Evolutionary conservation across 2,329 filamentous ascomycete genomes (phyloP).

Genomic region (Orbilia ellipsospora): DNA sequence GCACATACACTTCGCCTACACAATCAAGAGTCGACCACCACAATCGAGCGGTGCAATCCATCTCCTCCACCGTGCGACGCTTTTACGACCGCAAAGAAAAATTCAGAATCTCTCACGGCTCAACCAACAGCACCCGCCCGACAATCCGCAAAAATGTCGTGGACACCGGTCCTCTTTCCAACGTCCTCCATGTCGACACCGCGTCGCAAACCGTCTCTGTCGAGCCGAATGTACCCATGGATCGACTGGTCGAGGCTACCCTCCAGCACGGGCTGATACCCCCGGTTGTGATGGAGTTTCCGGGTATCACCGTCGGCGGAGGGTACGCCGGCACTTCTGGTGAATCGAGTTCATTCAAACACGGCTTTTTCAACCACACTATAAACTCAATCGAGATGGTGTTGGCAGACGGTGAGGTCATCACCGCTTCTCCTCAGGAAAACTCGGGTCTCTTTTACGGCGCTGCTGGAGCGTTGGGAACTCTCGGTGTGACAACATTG

Average conservation of each 20-base stretch:
- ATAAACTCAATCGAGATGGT: conserved; percentile 73
- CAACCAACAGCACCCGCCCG: conserved; percentile 68
- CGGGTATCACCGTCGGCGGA: conserved; percentile 75
- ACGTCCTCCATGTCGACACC: conserved; percentile 65
- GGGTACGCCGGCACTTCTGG: conserved; percentile 75
- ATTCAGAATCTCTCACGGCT: conserved; percentile 70
- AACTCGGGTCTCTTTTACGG: conserved; percentile 70
- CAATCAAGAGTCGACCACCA: conserved; percentile 29
- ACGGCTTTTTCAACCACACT: conserved; percentile 74
- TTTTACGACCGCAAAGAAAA: conserved; percentile 45
- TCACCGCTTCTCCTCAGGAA: conserved; percentile 65
- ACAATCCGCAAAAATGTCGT: conserved; percentile 64
- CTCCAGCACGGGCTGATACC: conserved; percentile 69
- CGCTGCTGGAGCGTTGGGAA: conserved; percentile 71
- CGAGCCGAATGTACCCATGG: conserved; percentile 78
- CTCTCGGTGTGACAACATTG: conserved; percentile 71
- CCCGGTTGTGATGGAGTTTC: conserved; percentile 77
- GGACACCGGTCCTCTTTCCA: conserved; percentile 65
- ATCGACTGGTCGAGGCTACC: conserved; percentile 71
- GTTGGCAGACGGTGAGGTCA: conserved; percentile 69
- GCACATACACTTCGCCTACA: conserved; percentile 4
- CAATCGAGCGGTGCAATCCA: conserved; percentile 36
- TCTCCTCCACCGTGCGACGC: conserved; percentile 33
- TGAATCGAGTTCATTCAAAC: conserved; percentile 74
- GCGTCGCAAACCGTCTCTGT: conserved; percentile 66